Percentiles rank a stretch among this genome's conserved stretches.
Conservation (phyloP, 23 red algal species). For the Gracilaria gracilis region DNA sequence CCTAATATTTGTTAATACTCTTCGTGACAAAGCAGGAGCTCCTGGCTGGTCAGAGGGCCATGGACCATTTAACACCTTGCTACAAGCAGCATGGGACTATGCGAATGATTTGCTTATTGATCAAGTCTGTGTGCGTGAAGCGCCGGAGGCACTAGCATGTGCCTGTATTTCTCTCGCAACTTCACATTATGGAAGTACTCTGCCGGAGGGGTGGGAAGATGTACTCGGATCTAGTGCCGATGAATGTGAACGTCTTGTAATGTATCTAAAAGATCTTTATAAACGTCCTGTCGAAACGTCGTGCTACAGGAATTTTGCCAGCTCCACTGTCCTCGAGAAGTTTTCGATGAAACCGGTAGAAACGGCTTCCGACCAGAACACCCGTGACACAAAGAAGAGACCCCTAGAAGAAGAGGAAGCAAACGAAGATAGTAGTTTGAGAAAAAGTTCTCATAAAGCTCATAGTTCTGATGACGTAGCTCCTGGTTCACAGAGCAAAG, state of each 20-base stretch:
- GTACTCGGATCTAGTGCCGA: slow-evolving; percentile 32
- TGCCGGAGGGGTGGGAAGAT: slow-evolving; percentile 46
- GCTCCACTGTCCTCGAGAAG: slow-evolving; percentile 4
- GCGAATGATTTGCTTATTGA: slow-evolving; percentile 56
- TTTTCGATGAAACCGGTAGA: neutral
- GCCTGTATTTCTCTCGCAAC: slow-evolving; percentile 62
- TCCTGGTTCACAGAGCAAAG: neutral
- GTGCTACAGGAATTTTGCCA: slow-evolving; percentile 11
- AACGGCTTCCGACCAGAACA: neutral
- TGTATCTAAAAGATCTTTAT: slow-evolving; percentile 10
- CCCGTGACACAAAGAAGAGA: neutral
- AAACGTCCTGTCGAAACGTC: neutral
- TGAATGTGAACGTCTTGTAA: slow-evolving; percentile 36
- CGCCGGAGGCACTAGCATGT: slow-evolving; percentile 52
- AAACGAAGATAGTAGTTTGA: neutral
- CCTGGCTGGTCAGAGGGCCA: slow-evolving; percentile 27
- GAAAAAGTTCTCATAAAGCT: neutral
- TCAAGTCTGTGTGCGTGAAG: slow-evolving; percentile 38
- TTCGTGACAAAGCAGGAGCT: slow-evolving; percentile 69
- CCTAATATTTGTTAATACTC: slow-evolving; percentile 70
- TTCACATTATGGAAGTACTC: neutral
- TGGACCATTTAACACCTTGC: slow-evolving; percentile 23
- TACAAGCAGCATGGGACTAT: slow-evolving; percentile 57
- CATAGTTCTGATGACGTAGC: neutral
- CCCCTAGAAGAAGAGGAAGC: neutral